Evolutionary conservation across 371 early-diverging fungal species (phyloP), one percentile per base, ranked within the genome.

Genomic region (Mortierella sp.): DNA sequence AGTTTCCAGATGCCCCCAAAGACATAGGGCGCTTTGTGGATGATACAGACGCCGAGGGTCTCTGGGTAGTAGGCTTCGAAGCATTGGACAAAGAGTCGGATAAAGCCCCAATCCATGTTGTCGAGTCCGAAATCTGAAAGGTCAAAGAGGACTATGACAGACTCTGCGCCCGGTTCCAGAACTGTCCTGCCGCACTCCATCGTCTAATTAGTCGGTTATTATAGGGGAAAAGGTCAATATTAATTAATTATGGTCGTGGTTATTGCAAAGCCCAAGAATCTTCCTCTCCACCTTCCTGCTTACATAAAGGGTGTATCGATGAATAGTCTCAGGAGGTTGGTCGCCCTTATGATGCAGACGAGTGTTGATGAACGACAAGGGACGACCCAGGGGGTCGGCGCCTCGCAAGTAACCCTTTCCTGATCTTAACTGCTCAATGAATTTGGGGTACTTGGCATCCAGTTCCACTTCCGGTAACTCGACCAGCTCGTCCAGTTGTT

Each of bases 21-120:
- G 67, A 95, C 91, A 94, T 95, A 96, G n/a, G 98, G 97, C 0
- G 96, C 97, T 71, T 93, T 92, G 76, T 97, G 94, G 67, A 97
- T 92, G 37, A 95, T 89, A 59, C 93, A 92, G 5, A 89, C 83
- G 21, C 96, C 97, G 9, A 98, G 90, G n/a, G 93, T 92, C 79
- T 98, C 98, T 6, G 98, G 98, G 81, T 97, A 98, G 85, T 95
- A 96, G 9, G 93, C 89, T 88, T 98, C 95, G 73, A 97, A 93
- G 79, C 93, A 94, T 67, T 88, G 90, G 73, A 97, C 88, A 74
- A 97, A 90, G 72, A 96, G 95, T 82, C 95, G 95, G 67, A 96
- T 93, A 75, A 94, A 94, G 40, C 91, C 92, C 81, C 92, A 93
- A 88, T 96, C 96, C 95, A 96, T 95, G 89, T 96, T 97, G 79